Base-by-base conservation (phyloP, 768 basidiomycete species). In the Piloderma croceum region DNA sequence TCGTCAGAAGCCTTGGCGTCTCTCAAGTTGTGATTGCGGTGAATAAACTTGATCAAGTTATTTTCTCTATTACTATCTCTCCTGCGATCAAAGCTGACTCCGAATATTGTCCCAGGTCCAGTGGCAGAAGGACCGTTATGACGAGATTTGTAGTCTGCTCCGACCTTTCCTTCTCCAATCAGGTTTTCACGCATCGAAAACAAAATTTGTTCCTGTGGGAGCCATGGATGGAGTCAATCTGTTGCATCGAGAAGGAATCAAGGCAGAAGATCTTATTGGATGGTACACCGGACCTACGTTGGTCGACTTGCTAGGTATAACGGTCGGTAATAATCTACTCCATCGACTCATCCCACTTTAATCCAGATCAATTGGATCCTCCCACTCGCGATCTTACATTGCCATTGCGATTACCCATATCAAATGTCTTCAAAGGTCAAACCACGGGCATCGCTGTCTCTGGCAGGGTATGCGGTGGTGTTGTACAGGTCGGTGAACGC, bases 371-470 rank as follows among this genome's bases (percentile, higher is more conserved):
- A 43, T 62, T 96, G 31, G 85, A 88, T 43, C 88, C 91, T 0
- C 93, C 93, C 0, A 53, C 65, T 6, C 73, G 93, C 34, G 83
- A 91, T 38, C 80, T 93, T 34, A 69, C 72, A 3, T 71, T 79
- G 0, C 83, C 93, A 1, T 60, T 94, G 18, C 78, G 96, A 25
- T 71, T 97, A 33, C 96, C 96, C 0, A 77, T 98, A 17, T 86
- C 91, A 10, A 98, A 99, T 57, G 89, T 98, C 3, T 98, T 94
- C 72, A 93, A 83, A 60, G 86, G 88, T 3, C 83, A 84, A 54
- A 78, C 82, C 12, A 79, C 87, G 3, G 77, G 85, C 2, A 78
- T 77, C 4, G 86, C 81, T 0, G 79, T 97, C 0, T 76, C 83
- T 18, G 96, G 96, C 13, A 68, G 92, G 36, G 65, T 98, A 32